Evolutionary conservation across 108 stramenopile species (phyloP), one percentile per base, ranked within the genome.

Genomic region (Fragilariopsis cylindrus): DNA sequence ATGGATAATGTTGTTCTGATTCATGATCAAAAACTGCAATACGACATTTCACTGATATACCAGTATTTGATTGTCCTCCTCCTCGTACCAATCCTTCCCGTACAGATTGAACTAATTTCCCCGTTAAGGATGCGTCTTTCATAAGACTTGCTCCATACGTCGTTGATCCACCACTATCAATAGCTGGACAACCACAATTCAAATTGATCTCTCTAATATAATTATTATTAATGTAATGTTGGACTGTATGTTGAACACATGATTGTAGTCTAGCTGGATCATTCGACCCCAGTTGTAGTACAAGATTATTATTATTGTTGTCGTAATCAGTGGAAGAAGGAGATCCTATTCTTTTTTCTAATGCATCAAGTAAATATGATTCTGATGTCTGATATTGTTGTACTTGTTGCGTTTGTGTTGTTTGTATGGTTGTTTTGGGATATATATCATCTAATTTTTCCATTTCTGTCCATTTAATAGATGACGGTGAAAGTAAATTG

Each of bases 391-490:
- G 30, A 30, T 30, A 30, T 30, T 30, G 30, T 30, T 30, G 30
- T 1, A 30, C 30, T 30, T 30, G 30, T 30, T 1, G 30, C 30
- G 30, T 30, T 30, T 30, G 30, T 0, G 1, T 21, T 21, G 21
- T 21, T 21, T 21, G 21, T 21, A 21, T 21, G 0, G 1, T 21
- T 8, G 48, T 50, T 65, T 57, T 75, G 9, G 65, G 69, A 9
- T 77, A 54, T 2, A 86, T 58, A 72, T 86, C 85, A 30, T 77
- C 73, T 9, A 81, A 63, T 71, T 86, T 86, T 75, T 86, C 85
- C 85, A 86, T 86, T 53, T 86, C 82, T 5, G 85, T 86, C 85
- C 85, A 86, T 62, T 74, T 52, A 13, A 69, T 78, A 6, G 82
- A 60, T 16, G 66, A 45, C 48, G 82, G 82, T 9, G 82, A 86